These are phyloP conservation scores for Hortiboletus flavorubellus DNA, from an alignment of 768 basidiomycete species.

Conservation along the genomic window DNA sequence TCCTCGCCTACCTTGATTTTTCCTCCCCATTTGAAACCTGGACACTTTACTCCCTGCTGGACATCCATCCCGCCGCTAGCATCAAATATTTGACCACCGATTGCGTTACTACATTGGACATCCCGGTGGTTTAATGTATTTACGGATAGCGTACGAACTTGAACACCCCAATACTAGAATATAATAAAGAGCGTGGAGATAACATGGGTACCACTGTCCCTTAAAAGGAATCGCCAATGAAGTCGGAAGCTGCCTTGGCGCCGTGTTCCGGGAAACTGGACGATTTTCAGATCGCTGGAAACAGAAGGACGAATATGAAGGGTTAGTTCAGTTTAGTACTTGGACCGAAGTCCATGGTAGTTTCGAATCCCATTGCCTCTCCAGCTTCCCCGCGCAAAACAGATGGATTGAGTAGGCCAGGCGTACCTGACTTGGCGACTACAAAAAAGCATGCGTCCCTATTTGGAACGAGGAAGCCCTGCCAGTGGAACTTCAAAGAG, in stretches of 20 bases:
- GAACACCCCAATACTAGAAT: constrained; percentile 7
- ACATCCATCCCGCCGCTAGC: constrained; percentile 10
- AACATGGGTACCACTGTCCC: not conserved
- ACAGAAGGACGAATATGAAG: not conserved
- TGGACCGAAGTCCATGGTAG: not conserved
- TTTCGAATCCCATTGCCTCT: not conserved
- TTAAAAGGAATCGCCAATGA: too few species aligned
- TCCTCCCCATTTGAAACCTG: constrained; percentile 3
- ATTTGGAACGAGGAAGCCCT: constrained; percentile 24
- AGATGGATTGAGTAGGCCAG: not conserved
- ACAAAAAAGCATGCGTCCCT: constrained; percentile 14
- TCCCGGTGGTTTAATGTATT: constrained; percentile 18
- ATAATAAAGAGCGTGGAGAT: too few species aligned
- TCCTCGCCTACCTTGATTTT: not conserved
- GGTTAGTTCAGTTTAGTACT: not conserved
- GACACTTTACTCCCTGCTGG: constrained; percentile 14
- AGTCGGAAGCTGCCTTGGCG: constrained; percentile 12
- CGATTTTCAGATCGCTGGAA: not conserved
- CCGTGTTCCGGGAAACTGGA: constrained; percentile 27
- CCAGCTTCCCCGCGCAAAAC: not conserved
- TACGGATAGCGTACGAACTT: constrained; percentile 21
- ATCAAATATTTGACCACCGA: constrained; percentile 7
- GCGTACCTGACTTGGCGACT: constrained; percentile 16
- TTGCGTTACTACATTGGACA: constrained; percentile 13
- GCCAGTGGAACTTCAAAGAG: not conserved